Evolutionary conservation across 257 asterid species (phyloP).

Genomic region (Vinca minor): DNA sequence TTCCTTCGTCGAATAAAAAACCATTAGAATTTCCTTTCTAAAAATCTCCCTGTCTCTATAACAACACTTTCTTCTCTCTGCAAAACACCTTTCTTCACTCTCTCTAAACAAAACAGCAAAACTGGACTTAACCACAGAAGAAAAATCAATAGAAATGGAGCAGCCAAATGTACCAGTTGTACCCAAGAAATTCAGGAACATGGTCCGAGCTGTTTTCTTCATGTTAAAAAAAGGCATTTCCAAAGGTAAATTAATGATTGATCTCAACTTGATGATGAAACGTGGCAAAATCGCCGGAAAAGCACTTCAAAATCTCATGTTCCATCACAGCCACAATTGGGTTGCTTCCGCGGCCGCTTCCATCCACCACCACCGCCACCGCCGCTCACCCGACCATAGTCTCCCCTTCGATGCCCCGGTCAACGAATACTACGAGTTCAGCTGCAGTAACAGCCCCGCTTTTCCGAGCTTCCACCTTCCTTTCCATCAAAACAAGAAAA

Average conservation of each 20-base stretch:
- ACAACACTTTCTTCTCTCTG: too few species aligned
- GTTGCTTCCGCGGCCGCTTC: too few species aligned
- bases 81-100: too few species aligned
- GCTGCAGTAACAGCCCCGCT: slow-evolving; percentile 78
- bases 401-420: slow-evolving; percentile 15
- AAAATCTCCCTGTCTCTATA: background rate
- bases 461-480: too few species aligned
- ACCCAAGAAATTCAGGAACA: slow-evolving; percentile 66
- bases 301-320: slow-evolving; percentile 57
- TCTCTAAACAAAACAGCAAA: too few species aligned
- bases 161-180: slow-evolving; percentile 52
- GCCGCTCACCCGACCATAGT: slow-evolving; percentile 15
- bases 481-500: slow-evolving; percentile 31
- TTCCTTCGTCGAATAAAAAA: slow-evolving; percentile 12
- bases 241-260: slow-evolving; percentile 48
- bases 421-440: slow-evolving; percentile 50
- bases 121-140: background rate
- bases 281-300: slow-evolving; percentile 79
- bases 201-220: slow-evolving; percentile 41
- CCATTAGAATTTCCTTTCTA: slow-evolving; percentile 12
- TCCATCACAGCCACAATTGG: too few species aligned
- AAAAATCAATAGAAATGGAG: slow-evolving; percentile 44
- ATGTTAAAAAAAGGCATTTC: slow-evolving; percentile 70
- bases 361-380: too few species aligned
- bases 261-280: slow-evolving; percentile 58